A percentile compares a stretch with the other conserved stretches of the same genome.
Evolutionary conservation across 768 basidiomycete genomes (phyloP).

Genomic region (Phaffia australis): DNA sequence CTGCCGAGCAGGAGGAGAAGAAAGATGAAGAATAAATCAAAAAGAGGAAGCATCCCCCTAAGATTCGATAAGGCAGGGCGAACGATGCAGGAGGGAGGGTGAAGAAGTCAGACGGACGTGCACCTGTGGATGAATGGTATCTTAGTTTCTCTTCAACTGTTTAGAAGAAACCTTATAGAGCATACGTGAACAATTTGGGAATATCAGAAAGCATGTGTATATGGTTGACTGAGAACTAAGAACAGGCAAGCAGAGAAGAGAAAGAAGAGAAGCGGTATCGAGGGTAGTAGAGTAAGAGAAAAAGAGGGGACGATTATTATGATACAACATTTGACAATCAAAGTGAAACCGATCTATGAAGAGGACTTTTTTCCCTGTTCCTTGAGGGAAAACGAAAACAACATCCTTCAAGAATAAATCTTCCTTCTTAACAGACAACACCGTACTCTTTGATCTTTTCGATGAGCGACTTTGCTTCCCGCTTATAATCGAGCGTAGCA

Average conservation of each 20-base stretch:
- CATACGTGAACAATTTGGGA: too few relatives aligned
- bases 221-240: not conserved
- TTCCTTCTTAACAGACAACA: not conserved
- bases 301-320: not conserved
- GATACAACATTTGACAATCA: too few relatives aligned
- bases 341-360: too few relatives aligned
- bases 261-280: not conserved
- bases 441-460: conserved; percentile 47
- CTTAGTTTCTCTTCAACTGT: too few relatives aligned
- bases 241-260: not conserved
- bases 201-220: too few relatives aligned
- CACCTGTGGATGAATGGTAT: too few relatives aligned
- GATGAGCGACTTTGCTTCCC: conserved; percentile 51
- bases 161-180: not conserved
- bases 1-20: conserved; percentile 14
- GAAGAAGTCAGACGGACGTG: too few relatives aligned
- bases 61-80: too few relatives aligned
- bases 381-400: too few relatives aligned
- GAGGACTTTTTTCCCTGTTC: too few relatives aligned
- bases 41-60: not conserved
- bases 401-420: too few relatives aligned
- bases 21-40: conserved; percentile 3
- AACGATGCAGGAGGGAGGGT: too few relatives aligned
- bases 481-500: conserved; percentile 54
- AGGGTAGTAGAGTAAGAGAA: not conserved